Conservation (phyloP, 140 eudicot genomes). For the Cichorium intybus region DNA sequence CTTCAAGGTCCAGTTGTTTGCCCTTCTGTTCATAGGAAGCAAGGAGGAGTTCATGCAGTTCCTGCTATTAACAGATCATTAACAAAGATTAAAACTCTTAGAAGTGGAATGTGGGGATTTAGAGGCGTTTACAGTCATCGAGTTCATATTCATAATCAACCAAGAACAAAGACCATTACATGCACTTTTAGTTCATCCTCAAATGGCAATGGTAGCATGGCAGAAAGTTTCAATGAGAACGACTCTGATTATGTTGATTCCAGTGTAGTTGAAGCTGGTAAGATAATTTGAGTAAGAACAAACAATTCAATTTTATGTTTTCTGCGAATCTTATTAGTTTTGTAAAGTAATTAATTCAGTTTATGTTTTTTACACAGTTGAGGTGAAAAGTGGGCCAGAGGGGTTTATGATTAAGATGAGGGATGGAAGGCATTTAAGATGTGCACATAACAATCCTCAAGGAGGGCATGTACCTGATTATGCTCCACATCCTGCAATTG, state of each 20-base stretch:
- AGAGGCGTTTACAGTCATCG: conserved; percentile 36
- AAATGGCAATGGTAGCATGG: conserved; percentile 47
- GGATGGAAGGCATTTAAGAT: conserved; percentile 39
- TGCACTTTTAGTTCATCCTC: conserved; percentile 42
- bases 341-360: neutral
- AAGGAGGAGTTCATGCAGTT: conserved; percentile 37
- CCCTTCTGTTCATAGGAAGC: conserved; percentile 56
- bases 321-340: neutral
- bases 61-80: conserved; percentile 36
- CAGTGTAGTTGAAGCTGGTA: conserved; percentile 90
- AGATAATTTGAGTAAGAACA: conserved; percentile 18
- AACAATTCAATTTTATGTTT: neutral
- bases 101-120: conserved; percentile 55
- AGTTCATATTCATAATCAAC: conserved; percentile 32
- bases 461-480: conserved; percentile 60
- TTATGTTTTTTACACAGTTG: conserved; percentile 40
- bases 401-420: conserved; percentile 43
- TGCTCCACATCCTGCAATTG: conserved; percentile 88
- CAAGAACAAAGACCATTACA: conserved; percentile 9
- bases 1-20: conserved; percentile 71
- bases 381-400: conserved; percentile 33
- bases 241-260: conserved; percentile 80
- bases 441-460: conserved; percentile 44
- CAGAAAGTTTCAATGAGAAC: conserved; percentile 41
- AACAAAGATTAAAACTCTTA: conserved; percentile 38